Conservation (phyloP, 2,329 filamentous ascomycete genomes). For the Verticillium dahliae region DNA sequence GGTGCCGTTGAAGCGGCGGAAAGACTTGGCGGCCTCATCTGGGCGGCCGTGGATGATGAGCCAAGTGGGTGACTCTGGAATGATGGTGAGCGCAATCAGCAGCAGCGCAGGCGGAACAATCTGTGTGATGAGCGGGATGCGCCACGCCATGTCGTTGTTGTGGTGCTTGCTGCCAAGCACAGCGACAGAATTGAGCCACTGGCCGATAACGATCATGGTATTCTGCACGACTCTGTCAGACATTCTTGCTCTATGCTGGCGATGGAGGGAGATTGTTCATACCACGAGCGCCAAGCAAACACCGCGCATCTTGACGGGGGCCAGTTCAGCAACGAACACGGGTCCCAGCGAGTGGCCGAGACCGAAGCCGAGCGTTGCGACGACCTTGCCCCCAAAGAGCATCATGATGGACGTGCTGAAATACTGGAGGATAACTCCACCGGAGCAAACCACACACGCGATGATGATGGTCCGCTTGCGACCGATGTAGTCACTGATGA, state of each 20-base stretch:
- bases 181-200: conserved; percentile 18
- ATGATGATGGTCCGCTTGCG: conserved; percentile 17
- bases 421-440: conserved; percentile 18
- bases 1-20: conserved; percentile 17
- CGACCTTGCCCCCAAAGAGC: conserved; percentile 21
- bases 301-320: conserved; percentile 21
- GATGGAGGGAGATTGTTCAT: background rate
- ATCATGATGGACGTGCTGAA: conserved; percentile 15
- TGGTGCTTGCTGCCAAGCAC: conserved; percentile 15
- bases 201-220: conserved; percentile 24
- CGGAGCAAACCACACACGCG: conserved; percentile 15
- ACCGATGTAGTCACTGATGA: conserved; percentile 18
- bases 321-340: conserved; percentile 24
- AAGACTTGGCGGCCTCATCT: conserved; percentile 14
- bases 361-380: conserved; percentile 21
- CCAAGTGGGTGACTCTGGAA: conserved; percentile 15
- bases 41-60: conserved; percentile 11
- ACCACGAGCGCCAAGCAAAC: conserved; percentile 20
- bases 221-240: conserved; percentile 10
- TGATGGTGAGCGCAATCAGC: conserved; percentile 13
- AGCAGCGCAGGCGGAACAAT: conserved; percentile 18
- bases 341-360: conserved; percentile 22
- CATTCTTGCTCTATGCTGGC: background rate
- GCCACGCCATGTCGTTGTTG: conserved; percentile 18
- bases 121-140: conserved; percentile 22